Evolutionary conservation across 305 asterid species (phyloP), one percentile per base, ranked within the genome.

Genomic region (Nicotiana rustica): DNA sequence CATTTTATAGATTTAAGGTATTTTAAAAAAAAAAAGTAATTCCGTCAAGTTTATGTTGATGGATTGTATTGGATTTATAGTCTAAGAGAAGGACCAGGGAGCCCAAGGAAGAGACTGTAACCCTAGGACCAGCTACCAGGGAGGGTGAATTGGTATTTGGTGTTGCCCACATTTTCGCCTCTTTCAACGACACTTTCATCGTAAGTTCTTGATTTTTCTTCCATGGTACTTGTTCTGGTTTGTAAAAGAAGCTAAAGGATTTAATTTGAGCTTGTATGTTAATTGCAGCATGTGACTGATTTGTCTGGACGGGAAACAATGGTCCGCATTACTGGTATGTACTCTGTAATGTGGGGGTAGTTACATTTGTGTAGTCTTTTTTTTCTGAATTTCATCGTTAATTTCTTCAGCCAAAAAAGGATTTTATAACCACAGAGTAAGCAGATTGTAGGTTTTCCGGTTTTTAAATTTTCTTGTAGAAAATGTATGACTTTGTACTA

Each of bases 251-350:
- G 14, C 55, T 66, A 1, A 81, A 38, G 17, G 29, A 7, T 3
- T 62, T 19, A 44, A 33, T 52, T 19, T 19, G 4, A 25, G 47
- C 38, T 33, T 29, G 15, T 5, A 6, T 70, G 6, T 21, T 67
- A 4, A 5, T 75, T 85, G 86, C 92, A 92, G 95, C 97, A 92
- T 67, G 95, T 92, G 35, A 91, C 97, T 57, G 97, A 92, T 85
- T 86, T 92, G 64, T 92, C 97, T 47, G 94, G 95, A 19, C 83
- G 95, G 52, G 97, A 92, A 87, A 91, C 97, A 18, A 67, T 92
- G 93, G 97, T 92, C 76, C 93, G 97, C 76, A 91, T 92, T 68
- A 92, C 94, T 55, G 95, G 96, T 91, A 86, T 17, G 85, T 36
- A 3, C 41, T 5, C 49, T 71, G 19, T 17, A 17, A 19, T n/a